A percentile compares a stretch with the other conserved stretches of the same genome.
phyloP scores from a whole-genome alignment of 306 rosid genomes.

The Lathyrus oleraceus region DNA sequence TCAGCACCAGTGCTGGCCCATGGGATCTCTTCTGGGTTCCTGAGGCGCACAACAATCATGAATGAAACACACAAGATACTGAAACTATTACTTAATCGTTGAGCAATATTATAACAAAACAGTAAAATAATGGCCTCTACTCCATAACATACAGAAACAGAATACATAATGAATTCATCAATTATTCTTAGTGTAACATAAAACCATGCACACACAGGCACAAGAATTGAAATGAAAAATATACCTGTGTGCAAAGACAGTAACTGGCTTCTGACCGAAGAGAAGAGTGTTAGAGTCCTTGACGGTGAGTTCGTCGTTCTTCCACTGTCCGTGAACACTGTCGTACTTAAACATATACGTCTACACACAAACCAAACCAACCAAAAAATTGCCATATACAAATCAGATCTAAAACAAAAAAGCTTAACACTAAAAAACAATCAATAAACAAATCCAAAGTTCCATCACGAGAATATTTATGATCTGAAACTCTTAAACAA shows the following conservation, averaged over 20 bases:
- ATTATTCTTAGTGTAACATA: neutral
- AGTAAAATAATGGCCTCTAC: too few relatives aligned
- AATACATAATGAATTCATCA: neutral
- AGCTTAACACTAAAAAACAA: neutral
- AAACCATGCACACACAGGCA: neutral
- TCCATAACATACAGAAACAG: neutral
- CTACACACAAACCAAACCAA: conserved; percentile 31
- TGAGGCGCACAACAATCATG: neutral
- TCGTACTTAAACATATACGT: conserved; percentile 84
- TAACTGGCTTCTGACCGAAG: conserved; percentile 54
- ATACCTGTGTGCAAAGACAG: conserved; percentile 62
- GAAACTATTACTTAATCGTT: too few relatives aligned
- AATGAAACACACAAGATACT: neutral
- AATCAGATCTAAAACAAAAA: neutral
- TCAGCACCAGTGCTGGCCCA: conserved; percentile 67
- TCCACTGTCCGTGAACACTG: conserved; percentile 76
- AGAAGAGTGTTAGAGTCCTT: conserved; percentile 65
- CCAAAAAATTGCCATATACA: neutral
- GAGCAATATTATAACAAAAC: neutral
- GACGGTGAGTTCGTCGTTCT: conserved; percentile 54
- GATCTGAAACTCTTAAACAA: neutral
- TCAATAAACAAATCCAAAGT: neutral
- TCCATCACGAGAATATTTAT: neutral
- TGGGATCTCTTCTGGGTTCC: conserved; percentile 73
- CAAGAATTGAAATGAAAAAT: neutral